phyloP scores from a whole-genome alignment of 768 basidiomycete species.

The Naganishia vaughanmartiniae region DNA sequence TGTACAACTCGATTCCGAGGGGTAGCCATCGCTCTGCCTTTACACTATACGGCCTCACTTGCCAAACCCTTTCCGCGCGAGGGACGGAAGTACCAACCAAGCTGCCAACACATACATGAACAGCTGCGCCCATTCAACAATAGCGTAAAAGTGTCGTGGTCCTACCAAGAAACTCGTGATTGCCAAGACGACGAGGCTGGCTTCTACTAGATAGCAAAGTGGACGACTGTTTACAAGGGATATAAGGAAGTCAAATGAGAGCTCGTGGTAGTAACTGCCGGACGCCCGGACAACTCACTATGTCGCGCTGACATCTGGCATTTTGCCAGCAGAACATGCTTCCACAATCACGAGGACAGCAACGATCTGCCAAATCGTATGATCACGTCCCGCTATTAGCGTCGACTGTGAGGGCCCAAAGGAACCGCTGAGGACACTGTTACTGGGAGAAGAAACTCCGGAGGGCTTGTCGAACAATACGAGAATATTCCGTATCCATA shows the following conservation, averaged over 20 bases:
- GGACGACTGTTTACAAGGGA: neutral
- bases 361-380: constrained; percentile 2
- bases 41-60: neutral
- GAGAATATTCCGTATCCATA: constrained; percentile 23
- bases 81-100: neutral
- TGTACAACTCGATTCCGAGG: neutral
- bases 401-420: neutral
- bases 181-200: constrained; percentile 12
- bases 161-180: neutral
- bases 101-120: constrained; percentile 15
- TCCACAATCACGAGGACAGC: constrained; percentile 7
- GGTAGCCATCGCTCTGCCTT: neutral
- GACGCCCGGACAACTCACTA: neutral
- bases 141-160: constrained; percentile 4
- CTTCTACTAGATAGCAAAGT: constrained; percentile 1
- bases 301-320: neutral
- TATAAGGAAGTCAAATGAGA: neutral
- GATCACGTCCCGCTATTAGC: constrained; percentile 12
- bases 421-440: too few relatives aligned
- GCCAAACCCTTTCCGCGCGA: neutral
- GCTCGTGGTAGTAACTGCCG: neutral
- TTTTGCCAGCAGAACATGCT: constrained; percentile 16
- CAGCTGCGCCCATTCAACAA: constrained; percentile 8
- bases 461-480: constrained; percentile 5
- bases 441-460: neutral